Percentiles rank a stretch among this genome's conserved stretches.
Evolutionary conservation across 768 basidiomycete genomes (phyloP).

Genomic region (Floccularia luteovirens): DNA sequence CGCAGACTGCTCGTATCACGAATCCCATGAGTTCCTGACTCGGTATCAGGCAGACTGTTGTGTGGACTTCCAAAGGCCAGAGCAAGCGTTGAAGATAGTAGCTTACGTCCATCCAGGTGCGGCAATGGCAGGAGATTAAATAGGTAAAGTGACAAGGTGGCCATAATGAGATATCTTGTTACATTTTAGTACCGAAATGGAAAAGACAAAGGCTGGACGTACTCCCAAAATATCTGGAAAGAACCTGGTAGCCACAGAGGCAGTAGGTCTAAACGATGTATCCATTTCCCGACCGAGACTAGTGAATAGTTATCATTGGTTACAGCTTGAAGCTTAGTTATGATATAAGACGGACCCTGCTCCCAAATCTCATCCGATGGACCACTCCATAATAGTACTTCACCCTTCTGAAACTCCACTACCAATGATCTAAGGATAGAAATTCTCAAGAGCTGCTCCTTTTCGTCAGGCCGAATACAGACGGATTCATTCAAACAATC

Average conservation of each 20-base stretch:
- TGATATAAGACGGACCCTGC: conserved; percentile 38
- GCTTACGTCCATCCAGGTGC: conserved; percentile 61
- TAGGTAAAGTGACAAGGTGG: conserved; percentile 72
- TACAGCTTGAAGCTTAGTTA: not conserved
- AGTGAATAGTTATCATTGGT: conserved; percentile 2
- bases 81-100: conserved; percentile 30
- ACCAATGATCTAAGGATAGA: conserved; percentile 22
- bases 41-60: too few species aligned
- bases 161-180: conserved; percentile 50
- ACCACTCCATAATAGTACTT: conserved; percentile 67
- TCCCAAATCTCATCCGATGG: conserved; percentile 57
- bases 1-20: too few species aligned
- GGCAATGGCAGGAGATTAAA: conserved; percentile 78
- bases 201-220: conserved; percentile 15
- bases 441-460: conserved; percentile 50
- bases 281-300: conserved; percentile 48
- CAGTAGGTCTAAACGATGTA: conserved; percentile 33
- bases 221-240: conserved; percentile 45
- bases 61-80: too few species aligned
- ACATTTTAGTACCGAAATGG: not conserved
- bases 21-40: too few species aligned
- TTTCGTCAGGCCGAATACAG: conserved; percentile 48
- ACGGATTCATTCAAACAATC: conserved; percentile 13
- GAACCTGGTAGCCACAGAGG: conserved; percentile 34
- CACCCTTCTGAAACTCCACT: conserved; percentile 13